Evolutionary conservation across 1,139 yeast genomes (phyloP).

Genomic region (Scheffersomyces lignicola): DNA sequence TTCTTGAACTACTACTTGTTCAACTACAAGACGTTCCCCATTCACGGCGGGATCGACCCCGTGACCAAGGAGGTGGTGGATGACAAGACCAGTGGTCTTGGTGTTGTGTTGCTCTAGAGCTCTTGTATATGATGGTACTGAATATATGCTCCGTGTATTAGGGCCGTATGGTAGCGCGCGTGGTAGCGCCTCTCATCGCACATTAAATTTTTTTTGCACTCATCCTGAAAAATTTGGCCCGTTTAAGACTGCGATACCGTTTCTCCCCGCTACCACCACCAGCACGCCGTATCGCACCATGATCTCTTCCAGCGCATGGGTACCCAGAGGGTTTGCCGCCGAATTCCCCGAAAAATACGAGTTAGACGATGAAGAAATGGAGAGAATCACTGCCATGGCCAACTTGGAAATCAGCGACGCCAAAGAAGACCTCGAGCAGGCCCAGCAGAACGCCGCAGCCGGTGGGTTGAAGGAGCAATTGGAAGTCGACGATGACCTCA

Average conservation of each 20-base stretch:
- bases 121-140: background rate
- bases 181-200: no score
- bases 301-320: conserved; percentile 95
- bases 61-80: conserved; percentile 51
- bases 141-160: background rate
- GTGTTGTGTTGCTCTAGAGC: conserved; percentile 76
- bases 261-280: no score
- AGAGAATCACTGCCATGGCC: conserved; percentile 83
- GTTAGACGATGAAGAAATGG: conserved; percentile 89
- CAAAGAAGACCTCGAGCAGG: conserved; percentile 54
- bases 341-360: conserved; percentile 91
- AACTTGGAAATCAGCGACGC: conserved; percentile 79
- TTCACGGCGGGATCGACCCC: conserved; percentile 74
- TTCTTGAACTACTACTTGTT: conserved; percentile 85
- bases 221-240: no score
- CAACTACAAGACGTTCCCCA: conserved; percentile 81
- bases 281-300: no score
- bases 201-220: no score
- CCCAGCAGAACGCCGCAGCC: conserved; percentile 21
- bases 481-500: conserved; percentile 78
- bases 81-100: conserved; percentile 73
- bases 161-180: conserved; percentile 1
- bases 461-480: conserved; percentile 46
- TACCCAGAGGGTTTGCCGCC: conserved; percentile 92
- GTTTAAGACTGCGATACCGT: no score